Percentiles rank a stretch among this genome's conserved stretches.
Evolutionary conservation across 176 grass and related monocot species (phyloP).

Genomic region (Bolboschoenus planiculmis): DNA sequence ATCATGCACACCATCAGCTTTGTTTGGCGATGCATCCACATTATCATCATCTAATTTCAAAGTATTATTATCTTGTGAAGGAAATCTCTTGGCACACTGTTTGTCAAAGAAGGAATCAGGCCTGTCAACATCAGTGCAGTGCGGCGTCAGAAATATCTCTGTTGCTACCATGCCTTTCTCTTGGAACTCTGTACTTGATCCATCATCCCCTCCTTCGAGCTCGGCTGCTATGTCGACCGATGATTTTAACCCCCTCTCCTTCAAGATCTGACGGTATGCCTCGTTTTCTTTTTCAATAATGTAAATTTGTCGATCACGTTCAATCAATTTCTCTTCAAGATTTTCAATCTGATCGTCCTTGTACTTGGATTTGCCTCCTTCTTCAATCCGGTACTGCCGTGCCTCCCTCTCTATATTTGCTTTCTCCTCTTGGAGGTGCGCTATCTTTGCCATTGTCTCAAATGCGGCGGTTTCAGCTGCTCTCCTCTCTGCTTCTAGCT

Average conservation of each 20-base stretch:
- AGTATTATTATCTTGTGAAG: neutral
- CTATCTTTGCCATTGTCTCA: slow-evolving; percentile 19
- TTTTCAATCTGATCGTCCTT: slow-evolving; percentile 21
- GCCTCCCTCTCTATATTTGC: slow-evolving; percentile 19
- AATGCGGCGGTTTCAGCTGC: slow-evolving; percentile 16
- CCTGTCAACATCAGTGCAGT: neutral
- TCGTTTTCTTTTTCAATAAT: slow-evolving; percentile 19
- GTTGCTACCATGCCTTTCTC: slow-evolving; percentile 19
- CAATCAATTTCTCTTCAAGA: slow-evolving; percentile 9
- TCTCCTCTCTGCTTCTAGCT: slow-evolving; percentile 19
- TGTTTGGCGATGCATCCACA: neutral
- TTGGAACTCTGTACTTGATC: neutral
- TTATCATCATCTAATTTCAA: neutral
- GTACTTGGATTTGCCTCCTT: slow-evolving; percentile 8
- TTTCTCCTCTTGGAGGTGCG: slow-evolving; percentile 15
- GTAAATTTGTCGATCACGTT: slow-evolving; percentile 2
- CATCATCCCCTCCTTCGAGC: neutral
- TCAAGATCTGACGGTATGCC: slow-evolving; percentile 15
- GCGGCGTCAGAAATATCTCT: neutral
- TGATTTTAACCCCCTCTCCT: neutral
- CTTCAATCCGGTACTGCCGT: neutral
- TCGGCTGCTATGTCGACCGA: neutral
- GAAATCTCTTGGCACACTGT: neutral
- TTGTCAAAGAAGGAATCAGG: neutral
- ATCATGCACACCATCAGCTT: slow-evolving; percentile 14